A percentile compares a stretch with the other conserved stretches of the same genome.
These are phyloP conservation scores for Plenodomus biglobosus DNA, from an alignment of 2,329 filamentous ascomycete species.

Conservation along the genomic window DNA sequence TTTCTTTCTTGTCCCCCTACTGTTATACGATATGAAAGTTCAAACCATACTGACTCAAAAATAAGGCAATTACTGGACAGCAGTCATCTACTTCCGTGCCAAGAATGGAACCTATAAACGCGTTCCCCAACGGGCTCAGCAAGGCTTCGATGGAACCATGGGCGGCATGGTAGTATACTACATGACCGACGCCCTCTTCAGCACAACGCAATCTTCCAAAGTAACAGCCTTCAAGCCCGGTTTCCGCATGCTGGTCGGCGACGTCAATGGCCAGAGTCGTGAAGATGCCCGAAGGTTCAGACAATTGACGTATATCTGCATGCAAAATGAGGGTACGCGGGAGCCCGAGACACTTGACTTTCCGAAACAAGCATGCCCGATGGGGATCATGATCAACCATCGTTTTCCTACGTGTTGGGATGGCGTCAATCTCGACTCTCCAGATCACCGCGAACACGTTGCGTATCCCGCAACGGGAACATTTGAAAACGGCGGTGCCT, in stretches of 20 bases:
- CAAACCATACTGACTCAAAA: background rate
- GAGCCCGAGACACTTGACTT: slow-evolving; percentile 29
- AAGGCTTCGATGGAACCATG: slow-evolving; percentile 47
- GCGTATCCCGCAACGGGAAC: slow-evolving; percentile 31
- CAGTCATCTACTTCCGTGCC: slow-evolving; percentile 33
- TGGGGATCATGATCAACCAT: slow-evolving; percentile 33
- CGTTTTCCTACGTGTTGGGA: slow-evolving; percentile 36
- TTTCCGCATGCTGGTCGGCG: slow-evolving; percentile 52
- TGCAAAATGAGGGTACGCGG: slow-evolving; percentile 32
- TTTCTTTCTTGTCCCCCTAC: too few species aligned
- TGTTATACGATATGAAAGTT: background rate
- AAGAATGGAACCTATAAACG: slow-evolving; percentile 45
- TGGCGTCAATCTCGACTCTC: slow-evolving; percentile 29
- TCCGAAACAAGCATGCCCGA: slow-evolving; percentile 25
- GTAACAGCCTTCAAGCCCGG: slow-evolving; percentile 49
- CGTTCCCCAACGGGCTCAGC: slow-evolving; percentile 46
- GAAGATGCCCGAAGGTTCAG: slow-evolving; percentile 27
- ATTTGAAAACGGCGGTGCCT: slow-evolving; percentile 35
- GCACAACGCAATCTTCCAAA: slow-evolving; percentile 34
- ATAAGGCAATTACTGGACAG: slow-evolving; percentile 40
- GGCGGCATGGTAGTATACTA: slow-evolving; percentile 51
- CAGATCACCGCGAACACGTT: slow-evolving; percentile 31
- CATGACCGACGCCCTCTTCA: slow-evolving; percentile 44
- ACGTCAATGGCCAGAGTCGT: slow-evolving; percentile 31
- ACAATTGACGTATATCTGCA: slow-evolving; percentile 33